A percentile compares a stretch with the other conserved stretches of the same genome.
Evolutionary conservation across 2,329 filamentous ascomycete species (phyloP).

Genomic region (Aspergillus caelatus): DNA sequence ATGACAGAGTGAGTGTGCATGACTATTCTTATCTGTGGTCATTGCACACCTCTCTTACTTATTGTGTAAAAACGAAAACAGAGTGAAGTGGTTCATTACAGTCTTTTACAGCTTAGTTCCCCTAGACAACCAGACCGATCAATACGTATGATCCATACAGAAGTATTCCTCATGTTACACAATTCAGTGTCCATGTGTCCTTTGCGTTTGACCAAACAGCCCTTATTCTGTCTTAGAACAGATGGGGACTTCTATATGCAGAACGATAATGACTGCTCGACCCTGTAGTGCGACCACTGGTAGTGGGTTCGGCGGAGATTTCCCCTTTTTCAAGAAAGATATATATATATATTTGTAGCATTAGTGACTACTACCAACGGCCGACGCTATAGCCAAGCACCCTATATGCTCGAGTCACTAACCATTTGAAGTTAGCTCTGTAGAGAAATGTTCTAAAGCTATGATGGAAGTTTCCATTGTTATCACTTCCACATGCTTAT

Average conservation of each 20-base stretch:
- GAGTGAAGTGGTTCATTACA: background rate
- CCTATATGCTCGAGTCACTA: background rate
- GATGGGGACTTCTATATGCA: background rate
- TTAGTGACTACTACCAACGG: background rate
- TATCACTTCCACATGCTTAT: background rate
- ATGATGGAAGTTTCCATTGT: background rate
- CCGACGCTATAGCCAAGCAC: constrained; percentile 1
- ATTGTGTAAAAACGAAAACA: background rate
- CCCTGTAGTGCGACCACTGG: background rate
- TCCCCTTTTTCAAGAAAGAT: background rate
- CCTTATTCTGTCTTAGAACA: background rate
- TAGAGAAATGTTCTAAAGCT: background rate
- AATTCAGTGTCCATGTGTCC: background rate
- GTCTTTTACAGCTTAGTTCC: background rate
- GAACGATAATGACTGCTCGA: background rate
- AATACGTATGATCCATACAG: background rate
- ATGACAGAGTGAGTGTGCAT: background rate
- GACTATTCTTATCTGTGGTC: background rate
- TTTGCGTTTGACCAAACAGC: background rate
- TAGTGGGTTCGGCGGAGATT: background rate
- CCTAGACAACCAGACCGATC: constrained; percentile 6
- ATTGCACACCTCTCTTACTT: background rate
- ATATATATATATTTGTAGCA: background rate
- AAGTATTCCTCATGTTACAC: background rate
- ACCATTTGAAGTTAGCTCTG: background rate